phyloP scores from a whole-genome alignment of 805 yeast species.

The Tetrapisispora arboricola region DNA sequence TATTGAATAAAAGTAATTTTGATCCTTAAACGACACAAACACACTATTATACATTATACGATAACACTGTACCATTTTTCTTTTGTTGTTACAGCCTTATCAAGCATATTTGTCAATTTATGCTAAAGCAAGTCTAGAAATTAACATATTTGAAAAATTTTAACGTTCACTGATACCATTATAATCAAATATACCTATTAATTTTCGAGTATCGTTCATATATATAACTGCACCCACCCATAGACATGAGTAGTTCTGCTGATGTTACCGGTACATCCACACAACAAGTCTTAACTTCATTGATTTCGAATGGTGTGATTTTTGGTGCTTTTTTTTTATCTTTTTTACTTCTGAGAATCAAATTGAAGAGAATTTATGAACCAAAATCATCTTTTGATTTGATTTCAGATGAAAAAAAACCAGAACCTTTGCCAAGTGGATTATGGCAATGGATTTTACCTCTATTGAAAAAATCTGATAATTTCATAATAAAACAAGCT shows the following conservation, averaged over 20 bases:
- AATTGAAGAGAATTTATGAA: slow-evolving; percentile 66
- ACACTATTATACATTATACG: no score
- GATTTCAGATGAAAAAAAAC: slow-evolving; percentile 49
- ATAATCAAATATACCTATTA: no score
- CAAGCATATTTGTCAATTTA: no score
- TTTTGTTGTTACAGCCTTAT: no score
- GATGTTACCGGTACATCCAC: slow-evolving; percentile 41
- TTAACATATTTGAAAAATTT: no score
- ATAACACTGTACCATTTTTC: no score
- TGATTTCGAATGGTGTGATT: slow-evolving; percentile 56
- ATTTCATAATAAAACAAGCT: slow-evolving; percentile 71
- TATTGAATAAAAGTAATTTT: no score
- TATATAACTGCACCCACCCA: neutral
- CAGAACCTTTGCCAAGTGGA: slow-evolving; percentile 65
- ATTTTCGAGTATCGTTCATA: neutral
- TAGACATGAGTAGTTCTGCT: neutral
- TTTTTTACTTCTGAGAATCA: slow-evolving; percentile 60
- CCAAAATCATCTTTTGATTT: slow-evolving; percentile 65
- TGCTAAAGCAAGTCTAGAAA: no score
- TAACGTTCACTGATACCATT: no score
- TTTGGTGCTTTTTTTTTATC: slow-evolving; percentile 50
- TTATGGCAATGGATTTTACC: slow-evolving; percentile 60
- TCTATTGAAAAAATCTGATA: slow-evolving; percentile 54
- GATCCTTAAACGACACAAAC: no score
- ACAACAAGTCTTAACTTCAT: slow-evolving; percentile 61